A percentile compares a stretch with the other conserved stretches of the same genome.
These are phyloP conservation scores for Kodamaea sagamina DNA, from an alignment of 805 yeast genomes.

Conservation along the genomic window DNA sequence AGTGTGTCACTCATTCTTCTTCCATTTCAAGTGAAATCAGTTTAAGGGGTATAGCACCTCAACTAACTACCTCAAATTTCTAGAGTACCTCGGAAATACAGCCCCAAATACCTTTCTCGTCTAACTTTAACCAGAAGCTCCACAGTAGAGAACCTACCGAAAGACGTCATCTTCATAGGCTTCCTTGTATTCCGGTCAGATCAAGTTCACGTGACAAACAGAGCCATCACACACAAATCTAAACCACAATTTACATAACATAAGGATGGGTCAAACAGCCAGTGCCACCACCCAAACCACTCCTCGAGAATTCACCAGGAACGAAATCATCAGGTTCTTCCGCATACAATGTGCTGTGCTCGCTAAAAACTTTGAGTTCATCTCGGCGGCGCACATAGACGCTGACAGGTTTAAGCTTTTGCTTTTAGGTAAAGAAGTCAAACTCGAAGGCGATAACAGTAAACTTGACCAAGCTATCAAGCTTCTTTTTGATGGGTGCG, in stretches of 20 bases:
- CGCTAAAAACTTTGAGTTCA: constrained; percentile 23
- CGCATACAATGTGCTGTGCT: constrained; percentile 19
- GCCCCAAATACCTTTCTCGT: too few species aligned
- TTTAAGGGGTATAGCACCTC: too few species aligned
- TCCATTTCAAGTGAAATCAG: too few species aligned
- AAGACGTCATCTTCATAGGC: too few species aligned
- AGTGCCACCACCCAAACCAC: constrained; percentile 11
- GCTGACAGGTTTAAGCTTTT: constrained; percentile 23
- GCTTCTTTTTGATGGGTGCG: constrained; percentile 8
- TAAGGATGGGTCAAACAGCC: constrained; percentile 21
- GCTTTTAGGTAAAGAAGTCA: constrained; percentile 14
- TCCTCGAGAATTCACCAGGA: constrained; percentile 20
- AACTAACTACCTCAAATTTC: too few species aligned
- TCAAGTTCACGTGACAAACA: not conserved
- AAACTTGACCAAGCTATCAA: not conserved
- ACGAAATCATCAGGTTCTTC: constrained; percentile 24
- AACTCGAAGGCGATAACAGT: constrained; percentile 6
- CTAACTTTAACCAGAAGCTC: too few species aligned
- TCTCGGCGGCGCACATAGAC: constrained; percentile 18
- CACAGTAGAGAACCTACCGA: too few species aligned
- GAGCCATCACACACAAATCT: constrained; percentile 17
- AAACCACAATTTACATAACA: constrained; percentile 14
- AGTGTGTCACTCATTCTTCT: too few species aligned
- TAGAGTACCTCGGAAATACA: too few species aligned
- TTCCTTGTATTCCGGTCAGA: too few species aligned